These are phyloP conservation scores for Emergomyces pasteurianus DNA, from an alignment of 2,329 filamentous ascomycete genomes.

Conservation along the genomic window DNA sequence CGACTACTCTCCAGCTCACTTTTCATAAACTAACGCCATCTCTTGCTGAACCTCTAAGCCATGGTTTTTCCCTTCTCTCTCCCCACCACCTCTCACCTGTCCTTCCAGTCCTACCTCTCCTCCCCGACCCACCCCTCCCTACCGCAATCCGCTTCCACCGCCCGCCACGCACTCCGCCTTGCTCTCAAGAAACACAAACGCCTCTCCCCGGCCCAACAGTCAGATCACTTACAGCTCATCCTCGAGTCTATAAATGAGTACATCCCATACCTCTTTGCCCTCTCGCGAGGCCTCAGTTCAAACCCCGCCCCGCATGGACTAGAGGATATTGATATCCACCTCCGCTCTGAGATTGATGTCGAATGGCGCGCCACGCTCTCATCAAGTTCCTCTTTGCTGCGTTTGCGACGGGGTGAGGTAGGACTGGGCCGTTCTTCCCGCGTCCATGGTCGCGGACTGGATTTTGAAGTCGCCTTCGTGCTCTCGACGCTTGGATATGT, in stretches of 20 bases:
- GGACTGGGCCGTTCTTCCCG: slow-evolving; percentile 36
- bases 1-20: background rate
- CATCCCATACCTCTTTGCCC: slow-evolving; percentile 67
- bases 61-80: slow-evolving; percentile 89
- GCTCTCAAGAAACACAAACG: slow-evolving; percentile 82
- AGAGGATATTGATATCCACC: slow-evolving; percentile 56
- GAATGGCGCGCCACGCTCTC: slow-evolving; percentile 76
- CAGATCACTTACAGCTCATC: slow-evolving; percentile 57
- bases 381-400: slow-evolving; percentile 36
- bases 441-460: slow-evolving; percentile 59
- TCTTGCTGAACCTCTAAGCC: background rate
- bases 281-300: slow-evolving; percentile 59
- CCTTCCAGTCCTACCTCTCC: slow-evolving; percentile 64
- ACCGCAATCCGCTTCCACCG: slow-evolving; percentile 67
- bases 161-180: slow-evolving; percentile 71
- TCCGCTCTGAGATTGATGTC: slow-evolving; percentile 54
- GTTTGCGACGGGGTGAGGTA: slow-evolving; percentile 9
- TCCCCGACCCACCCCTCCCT: slow-evolving; percentile 83
- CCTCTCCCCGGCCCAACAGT: slow-evolving; percentile 58
- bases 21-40: background rate
- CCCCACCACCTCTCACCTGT: slow-evolving; percentile 79
- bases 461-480: slow-evolving; percentile 72
- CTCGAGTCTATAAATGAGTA: slow-evolving; percentile 62
- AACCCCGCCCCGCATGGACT: slow-evolving; percentile 21
- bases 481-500: slow-evolving; percentile 66